Conservation (phyloP, 148 eudicot species). For the Polygonum maritimum region DNA sequence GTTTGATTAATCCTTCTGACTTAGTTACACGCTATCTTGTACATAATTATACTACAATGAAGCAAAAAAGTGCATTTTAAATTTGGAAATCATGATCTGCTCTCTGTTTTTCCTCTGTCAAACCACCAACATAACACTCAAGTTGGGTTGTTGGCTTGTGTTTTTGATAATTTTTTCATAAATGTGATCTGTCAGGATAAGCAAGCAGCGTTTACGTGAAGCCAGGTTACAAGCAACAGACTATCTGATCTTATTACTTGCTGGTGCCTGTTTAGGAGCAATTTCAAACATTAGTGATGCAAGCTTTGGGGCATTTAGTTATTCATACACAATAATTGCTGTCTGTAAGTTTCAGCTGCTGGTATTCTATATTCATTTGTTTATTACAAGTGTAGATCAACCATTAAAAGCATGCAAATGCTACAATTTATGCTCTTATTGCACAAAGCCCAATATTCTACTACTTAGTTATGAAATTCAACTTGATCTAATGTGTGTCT, state of each 20-base stretch:
- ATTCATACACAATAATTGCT: constrained; percentile 42
- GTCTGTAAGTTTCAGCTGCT: constrained; percentile 30
- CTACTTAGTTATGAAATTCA: neutral
- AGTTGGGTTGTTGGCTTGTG: neutral
- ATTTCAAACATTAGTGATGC: constrained; percentile 35
- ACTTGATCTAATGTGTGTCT: neutral
- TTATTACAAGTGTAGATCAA: no score
- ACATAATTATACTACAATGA: no score
- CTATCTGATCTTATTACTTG: constrained; percentile 42
- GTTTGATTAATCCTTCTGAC: neutral
- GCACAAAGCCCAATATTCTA: neutral
- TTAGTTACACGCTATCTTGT: neutral
- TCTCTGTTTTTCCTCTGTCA: neutral
- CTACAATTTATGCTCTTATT: neutral
- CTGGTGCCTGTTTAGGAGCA: constrained; percentile 49
- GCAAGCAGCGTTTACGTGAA: constrained; percentile 49
- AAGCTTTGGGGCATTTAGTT: constrained; percentile 40
- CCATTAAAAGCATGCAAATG: neutral
- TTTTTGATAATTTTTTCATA: neutral
- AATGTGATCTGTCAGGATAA: constrained; percentile 22
- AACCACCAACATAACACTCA: constrained; percentile 20
- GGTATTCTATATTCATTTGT: no score
- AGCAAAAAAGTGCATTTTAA: no score
- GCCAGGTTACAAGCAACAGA: constrained; percentile 45
- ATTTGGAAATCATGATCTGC: no score